Evolutionary conservation across 73 alveolate genomes (phyloP).

Genomic region (Effrenium voratum): DNA sequence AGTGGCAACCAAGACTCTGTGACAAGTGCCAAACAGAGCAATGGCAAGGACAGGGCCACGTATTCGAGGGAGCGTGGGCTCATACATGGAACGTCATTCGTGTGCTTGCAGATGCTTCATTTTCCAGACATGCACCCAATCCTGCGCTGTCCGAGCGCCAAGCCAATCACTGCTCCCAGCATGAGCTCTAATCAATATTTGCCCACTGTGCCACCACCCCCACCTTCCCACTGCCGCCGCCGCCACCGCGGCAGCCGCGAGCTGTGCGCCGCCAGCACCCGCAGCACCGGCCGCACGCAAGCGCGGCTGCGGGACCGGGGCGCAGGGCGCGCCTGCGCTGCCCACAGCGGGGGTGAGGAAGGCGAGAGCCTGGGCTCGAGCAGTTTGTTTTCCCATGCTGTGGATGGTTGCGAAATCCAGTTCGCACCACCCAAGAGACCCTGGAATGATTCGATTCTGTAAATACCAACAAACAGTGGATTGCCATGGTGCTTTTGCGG

Average conservation of each 20-base stretch:
- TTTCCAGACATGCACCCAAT: background rate
- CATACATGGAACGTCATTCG: background rate
- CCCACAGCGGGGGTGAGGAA: background rate
- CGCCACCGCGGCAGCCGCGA: background rate
- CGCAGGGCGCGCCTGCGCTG: background rate
- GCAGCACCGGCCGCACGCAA: background rate
- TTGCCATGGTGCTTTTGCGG: too few relatives aligned
- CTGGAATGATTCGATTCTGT: too few relatives aligned
- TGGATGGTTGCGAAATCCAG: too few relatives aligned
- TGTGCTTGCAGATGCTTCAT: background rate
- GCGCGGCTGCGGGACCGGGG: background rate
- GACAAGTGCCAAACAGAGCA: background rate
- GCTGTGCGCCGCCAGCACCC: background rate
- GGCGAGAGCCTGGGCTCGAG: conserved; percentile 10
- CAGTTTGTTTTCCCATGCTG: background rate
- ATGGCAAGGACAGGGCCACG: background rate
- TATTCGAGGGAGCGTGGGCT: too few relatives aligned
- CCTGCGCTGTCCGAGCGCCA: background rate
- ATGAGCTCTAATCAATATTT: background rate
- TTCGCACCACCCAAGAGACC: too few relatives aligned
- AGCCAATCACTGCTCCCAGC: background rate
- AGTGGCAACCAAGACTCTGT: too few relatives aligned
- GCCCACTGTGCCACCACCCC: background rate
- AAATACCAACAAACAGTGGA: too few relatives aligned
- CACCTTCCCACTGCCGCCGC: background rate